Evolutionary conservation across 768 basidiomycete species (phyloP).

Genomic region (Pluteus cervinus): DNA sequence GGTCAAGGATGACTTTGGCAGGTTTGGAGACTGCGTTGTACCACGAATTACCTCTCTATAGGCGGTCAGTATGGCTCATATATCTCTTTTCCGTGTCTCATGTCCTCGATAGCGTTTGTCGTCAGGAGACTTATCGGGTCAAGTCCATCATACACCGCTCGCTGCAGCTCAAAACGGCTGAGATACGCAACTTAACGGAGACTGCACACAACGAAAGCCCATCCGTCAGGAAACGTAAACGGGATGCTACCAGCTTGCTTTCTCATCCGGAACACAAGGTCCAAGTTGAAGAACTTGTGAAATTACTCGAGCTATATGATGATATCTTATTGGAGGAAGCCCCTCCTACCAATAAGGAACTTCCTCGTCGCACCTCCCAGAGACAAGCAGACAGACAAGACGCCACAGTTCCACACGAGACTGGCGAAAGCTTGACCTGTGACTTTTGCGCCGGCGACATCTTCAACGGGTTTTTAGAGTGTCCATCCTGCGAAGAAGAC

Average conservation of each 20-base stretch:
- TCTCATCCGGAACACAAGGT: neutral
- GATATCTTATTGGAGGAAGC: constrained; percentile 47
- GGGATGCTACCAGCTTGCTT: too few relatives aligned
- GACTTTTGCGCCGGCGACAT: constrained; percentile 82
- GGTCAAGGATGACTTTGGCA: constrained; percentile 77
- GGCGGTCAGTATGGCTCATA: constrained; percentile 41
- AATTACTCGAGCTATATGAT: constrained; percentile 42
- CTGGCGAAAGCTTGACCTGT: constrained; percentile 38
- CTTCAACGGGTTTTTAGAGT: constrained; percentile 79
- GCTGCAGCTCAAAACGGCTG: constrained; percentile 29
- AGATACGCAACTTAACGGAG: constrained; percentile 9
- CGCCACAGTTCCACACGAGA: constrained; percentile 3
- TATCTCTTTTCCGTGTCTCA: constrained; percentile 1
- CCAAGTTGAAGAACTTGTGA: constrained; percentile 18
- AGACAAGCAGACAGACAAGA: neutral
- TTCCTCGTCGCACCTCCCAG: too few relatives aligned
- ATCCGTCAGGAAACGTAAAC: too few relatives aligned
- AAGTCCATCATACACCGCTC: constrained; percentile 60
- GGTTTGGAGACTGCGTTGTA: constrained; percentile 56
- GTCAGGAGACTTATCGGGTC: constrained; percentile 70
- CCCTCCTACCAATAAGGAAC: constrained; percentile 19
- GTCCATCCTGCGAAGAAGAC: constrained; percentile 35
- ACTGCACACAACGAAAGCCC: neutral
- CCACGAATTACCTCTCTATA: constrained; percentile 76
- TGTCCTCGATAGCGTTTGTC: constrained; percentile 55